Evolutionary conservation across 345 rosid genomes (phyloP).

Genomic region (Turnera subulata): DNA sequence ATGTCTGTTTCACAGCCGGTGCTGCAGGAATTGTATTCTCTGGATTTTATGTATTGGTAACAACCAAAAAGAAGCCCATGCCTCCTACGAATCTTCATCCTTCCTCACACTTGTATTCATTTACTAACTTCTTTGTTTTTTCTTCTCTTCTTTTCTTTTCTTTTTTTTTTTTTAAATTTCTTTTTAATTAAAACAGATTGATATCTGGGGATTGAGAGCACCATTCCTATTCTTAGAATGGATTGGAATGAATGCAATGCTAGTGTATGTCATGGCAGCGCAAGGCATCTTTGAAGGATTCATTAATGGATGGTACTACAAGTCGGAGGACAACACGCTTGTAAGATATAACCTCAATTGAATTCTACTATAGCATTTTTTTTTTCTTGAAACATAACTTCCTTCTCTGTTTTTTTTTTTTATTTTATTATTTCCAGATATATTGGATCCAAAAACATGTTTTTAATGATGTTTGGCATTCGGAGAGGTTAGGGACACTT

Average conservation of each 20-base stretch:
- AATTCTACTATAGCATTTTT: too few species aligned
- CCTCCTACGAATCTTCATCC: not conserved
- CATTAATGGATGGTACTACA: conserved; percentile 59
- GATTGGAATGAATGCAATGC: conserved; percentile 77
- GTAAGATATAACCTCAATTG: too few species aligned
- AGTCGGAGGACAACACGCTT: conserved; percentile 40
- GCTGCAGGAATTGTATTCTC: conserved; percentile 61
- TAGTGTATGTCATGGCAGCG: conserved; percentile 61
- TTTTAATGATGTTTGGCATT: conserved; percentile 50
- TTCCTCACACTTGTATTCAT: too few species aligned
- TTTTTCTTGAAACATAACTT: too few species aligned
- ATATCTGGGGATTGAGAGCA: conserved; percentile 45
- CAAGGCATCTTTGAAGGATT: conserved; percentile 57
- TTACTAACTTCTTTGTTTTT: not conserved
- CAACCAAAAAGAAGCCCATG: not conserved
- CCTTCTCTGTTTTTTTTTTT: not conserved
- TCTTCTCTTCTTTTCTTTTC: not conserved
- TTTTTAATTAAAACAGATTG: conserved; percentile 34
- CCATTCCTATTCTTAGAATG: conserved; percentile 63
- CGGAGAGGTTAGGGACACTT: conserved; percentile 46
- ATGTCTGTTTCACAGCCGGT: conserved; percentile 60
- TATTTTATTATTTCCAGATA: too few species aligned
- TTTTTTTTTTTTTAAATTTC: not conserved
- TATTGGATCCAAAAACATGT: conserved; percentile 55
- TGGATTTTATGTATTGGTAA: conserved; percentile 49